Evolutionary conservation across 208 protist genomes (phyloP).

Genomic region (Tritrichomonas foetus): DNA sequence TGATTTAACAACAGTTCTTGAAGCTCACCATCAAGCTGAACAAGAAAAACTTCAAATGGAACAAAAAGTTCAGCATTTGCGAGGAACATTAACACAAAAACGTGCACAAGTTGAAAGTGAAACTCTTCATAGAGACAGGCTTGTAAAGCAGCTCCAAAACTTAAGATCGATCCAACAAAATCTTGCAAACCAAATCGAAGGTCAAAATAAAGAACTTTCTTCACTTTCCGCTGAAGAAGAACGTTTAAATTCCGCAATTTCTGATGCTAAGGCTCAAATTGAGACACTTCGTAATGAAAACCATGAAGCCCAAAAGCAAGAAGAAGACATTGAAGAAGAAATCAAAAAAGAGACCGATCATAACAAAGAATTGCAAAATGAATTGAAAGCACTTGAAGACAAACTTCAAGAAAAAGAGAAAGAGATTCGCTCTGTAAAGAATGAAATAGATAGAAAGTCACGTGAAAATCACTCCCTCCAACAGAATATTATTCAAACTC

Average conservation of each 20-base stretch:
- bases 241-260: neutral
- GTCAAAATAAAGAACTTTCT: conserved; percentile 35
- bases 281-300: neutral
- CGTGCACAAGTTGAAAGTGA: conserved; percentile 30
- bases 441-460: conserved; percentile 19
- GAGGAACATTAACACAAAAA: neutral
- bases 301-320: neutral
- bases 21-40: neutral
- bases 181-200: neutral
- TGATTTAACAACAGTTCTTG: neutral
- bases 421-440: conserved; percentile 22
- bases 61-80: conserved; percentile 40
- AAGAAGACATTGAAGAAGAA: conserved; percentile 37
- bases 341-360: neutral
- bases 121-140: neutral
- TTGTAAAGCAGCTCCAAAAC: neutral
- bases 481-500: conserved; percentile 36
- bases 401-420: conserved; percentile 24
- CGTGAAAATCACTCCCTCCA: conserved; percentile 5
- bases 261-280: neutral
- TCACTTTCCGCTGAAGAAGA: neutral
- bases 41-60: conserved; percentile 28
- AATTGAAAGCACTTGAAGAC: conserved; percentile 24
- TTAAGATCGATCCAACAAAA: neutral
- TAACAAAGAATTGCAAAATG: conserved; percentile 37